Evolutionary conservation across 169 alveolate genomes (phyloP), one percentile per base, ranked within the genome.

Genomic region (Plasmodium sp.): DNA sequence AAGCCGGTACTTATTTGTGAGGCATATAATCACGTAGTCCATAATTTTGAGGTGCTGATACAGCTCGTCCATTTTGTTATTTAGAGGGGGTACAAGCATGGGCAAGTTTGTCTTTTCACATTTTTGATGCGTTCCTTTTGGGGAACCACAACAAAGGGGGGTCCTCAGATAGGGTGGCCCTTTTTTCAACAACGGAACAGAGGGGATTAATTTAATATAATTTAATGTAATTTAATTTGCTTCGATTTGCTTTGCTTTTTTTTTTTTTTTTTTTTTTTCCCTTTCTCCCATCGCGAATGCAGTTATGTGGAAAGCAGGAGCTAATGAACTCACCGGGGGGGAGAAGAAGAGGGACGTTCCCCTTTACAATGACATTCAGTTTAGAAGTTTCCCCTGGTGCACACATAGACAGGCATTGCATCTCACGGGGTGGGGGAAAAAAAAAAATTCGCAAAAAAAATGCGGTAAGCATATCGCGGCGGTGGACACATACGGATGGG

Each of bases 31-130:
- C 67, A 84, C 56, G 48, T 86, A 86, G 67, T 86, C 93, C 34
- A 86, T 77, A 36, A 86, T 86, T 71, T 86, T 86, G 39, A 86
- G 81, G 45, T 86, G 62, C 45, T 86, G 86, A 86, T 86, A 86
- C 10, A 86, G 83, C 14, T 86, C 93, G n/a, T 86, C 93, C 93
- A 86, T 86, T 75, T 75, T 84, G 45, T 18, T 34, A 12, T 16
- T 18, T 16, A 10, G 51, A 39, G 7, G 34, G 16, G 62, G 9
- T 51, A 16, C 16, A 3, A 51, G 4, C 1, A 16, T 51, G 62
- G 22, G 16, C 22, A 51, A 51, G 22, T 16, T 51, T 51, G 2
- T 51, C 22, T 51, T 51, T 51, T 51, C 62, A 77, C 6, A 16
- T 77, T 77, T 77, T 77, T n/a, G 10, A 0, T 39, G 58, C 36